phyloP scores from a whole-genome alignment of 2,329 filamentous ascomycete species.

The Epicoccum sorghinum region DNA sequence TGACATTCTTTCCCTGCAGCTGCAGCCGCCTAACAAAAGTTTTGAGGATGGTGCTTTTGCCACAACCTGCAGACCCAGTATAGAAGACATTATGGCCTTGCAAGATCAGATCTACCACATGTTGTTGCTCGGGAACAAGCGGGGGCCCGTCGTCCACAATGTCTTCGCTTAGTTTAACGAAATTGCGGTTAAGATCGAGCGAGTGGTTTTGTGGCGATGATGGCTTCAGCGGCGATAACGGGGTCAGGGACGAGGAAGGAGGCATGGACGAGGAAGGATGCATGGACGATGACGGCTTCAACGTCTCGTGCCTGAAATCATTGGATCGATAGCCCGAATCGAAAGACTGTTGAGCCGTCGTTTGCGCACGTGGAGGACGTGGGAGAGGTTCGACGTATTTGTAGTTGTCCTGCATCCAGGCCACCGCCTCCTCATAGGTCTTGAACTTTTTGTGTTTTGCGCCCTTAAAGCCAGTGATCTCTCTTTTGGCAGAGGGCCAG shows the following conservation, averaged over 20 bases:
- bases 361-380: not conserved
- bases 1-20: conserved; percentile 48
- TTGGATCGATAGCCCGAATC: not conserved
- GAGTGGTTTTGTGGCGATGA: not conserved
- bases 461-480: conserved; percentile 74
- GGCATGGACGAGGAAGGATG: too few species aligned
- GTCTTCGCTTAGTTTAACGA: not conserved
- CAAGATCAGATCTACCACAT: conserved; percentile 59
- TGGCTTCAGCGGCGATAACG: not conserved
- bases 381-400: not conserved
- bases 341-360: not conserved
- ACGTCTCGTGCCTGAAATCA: not conserved
- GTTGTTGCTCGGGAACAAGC: conserved; percentile 57
- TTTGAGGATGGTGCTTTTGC: conserved; percentile 63
- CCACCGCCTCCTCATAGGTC: conserved; percentile 70
- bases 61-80: conserved; percentile 67
- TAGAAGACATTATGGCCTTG: conserved; percentile 66
- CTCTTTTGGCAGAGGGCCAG: conserved; percentile 71
- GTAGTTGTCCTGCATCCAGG: conserved; percentile 64
- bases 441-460: conserved; percentile 60
- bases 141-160: not conserved
- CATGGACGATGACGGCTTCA: not conserved
- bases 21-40: conserved; percentile 53
- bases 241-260: too few species aligned
- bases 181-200: not conserved